phyloP scores from a whole-genome alignment of 768 basidiomycete species.

The Lactifluus pinguis region DNA sequence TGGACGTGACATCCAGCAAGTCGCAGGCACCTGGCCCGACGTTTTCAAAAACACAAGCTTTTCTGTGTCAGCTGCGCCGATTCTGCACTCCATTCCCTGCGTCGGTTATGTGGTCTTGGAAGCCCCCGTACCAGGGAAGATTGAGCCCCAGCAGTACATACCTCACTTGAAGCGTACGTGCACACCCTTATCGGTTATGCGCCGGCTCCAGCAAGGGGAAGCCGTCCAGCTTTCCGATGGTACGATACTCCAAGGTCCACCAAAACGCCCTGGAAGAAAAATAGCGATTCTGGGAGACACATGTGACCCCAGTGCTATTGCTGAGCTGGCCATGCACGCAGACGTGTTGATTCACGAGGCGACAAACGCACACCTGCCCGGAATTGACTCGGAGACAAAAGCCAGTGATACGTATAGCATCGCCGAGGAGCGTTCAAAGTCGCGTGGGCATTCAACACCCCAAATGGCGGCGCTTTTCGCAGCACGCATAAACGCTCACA shows the following conservation, averaged over 20 bases:
- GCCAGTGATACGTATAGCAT: constrained; percentile 47
- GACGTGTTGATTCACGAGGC: constrained; percentile 83
- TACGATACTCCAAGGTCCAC: constrained; percentile 59
- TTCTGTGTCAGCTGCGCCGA: constrained; percentile 68
- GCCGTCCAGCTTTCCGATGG: constrained; percentile 60
- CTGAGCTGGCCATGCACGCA: constrained; percentile 48
- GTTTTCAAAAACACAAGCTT: constrained; percentile 49
- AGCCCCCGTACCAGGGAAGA: constrained; percentile 65
- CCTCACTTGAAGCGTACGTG: constrained; percentile 62
- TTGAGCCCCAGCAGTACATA: constrained; percentile 57
- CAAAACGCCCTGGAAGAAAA: constrained; percentile 59
- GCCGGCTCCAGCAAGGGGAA: constrained; percentile 56
- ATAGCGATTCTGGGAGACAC: constrained; percentile 82
- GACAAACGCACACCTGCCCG: constrained; percentile 77
- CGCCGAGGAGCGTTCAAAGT: constrained; percentile 55
- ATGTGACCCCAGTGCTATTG: constrained; percentile 64
- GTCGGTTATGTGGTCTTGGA: constrained; percentile 72
- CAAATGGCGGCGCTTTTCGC: constrained; percentile 86
- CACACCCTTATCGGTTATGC: constrained; percentile 59
- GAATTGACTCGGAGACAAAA: constrained; percentile 51
- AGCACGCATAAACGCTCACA: constrained; percentile 47
- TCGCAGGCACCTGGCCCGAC: constrained; percentile 54
- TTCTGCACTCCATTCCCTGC: constrained; percentile 72
- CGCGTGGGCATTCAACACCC: constrained; percentile 85
- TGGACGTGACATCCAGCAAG: constrained; percentile 57